Percentiles rank a stretch among this genome's conserved stretches.
phyloP scores from a whole-genome alignment of 2,329 filamentous ascomycete genomes.

The Sporothrix pseudoabietina region DNA sequence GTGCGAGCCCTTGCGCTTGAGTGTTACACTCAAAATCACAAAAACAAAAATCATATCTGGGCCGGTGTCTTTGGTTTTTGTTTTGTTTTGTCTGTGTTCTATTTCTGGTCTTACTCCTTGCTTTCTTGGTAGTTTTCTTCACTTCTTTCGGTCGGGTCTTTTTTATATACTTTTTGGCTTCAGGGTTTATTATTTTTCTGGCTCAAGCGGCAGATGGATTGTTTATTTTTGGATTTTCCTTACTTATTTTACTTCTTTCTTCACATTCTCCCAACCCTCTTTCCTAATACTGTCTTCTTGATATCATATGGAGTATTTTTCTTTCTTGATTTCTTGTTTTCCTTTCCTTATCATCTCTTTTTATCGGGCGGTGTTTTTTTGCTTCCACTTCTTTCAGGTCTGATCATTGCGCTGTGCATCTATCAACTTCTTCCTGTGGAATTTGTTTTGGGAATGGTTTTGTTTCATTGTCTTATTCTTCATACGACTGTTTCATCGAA shows the following conservation, averaged over 20 bases:
- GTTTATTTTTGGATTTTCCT: not conserved
- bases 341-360: not conserved
- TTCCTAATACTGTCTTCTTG: conserved; percentile 18
- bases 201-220: conserved; percentile 11
- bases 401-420: conserved; percentile 13
- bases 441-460: conserved; percentile 1
- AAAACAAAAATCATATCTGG: not conserved
- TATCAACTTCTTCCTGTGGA: not conserved
- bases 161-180: conserved; percentile 1
- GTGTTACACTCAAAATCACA: not conserved
- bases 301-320: conserved; percentile 20
- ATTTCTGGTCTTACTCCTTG: not conserved
- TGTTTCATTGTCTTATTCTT: not conserved
- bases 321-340: not conserved
- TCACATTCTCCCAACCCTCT: not conserved
- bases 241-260: not conserved
- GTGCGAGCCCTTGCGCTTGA: not conserved
- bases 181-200: not conserved
- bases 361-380: conserved; percentile 6
- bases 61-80: not conserved
- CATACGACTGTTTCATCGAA: not conserved
- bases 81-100: not conserved
- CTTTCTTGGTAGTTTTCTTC: not conserved
- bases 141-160: not conserved
- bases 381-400: not conserved